Conservation (phyloP, 2,329 filamentous ascomycete species). For the Fusarium algeriense region DNA sequence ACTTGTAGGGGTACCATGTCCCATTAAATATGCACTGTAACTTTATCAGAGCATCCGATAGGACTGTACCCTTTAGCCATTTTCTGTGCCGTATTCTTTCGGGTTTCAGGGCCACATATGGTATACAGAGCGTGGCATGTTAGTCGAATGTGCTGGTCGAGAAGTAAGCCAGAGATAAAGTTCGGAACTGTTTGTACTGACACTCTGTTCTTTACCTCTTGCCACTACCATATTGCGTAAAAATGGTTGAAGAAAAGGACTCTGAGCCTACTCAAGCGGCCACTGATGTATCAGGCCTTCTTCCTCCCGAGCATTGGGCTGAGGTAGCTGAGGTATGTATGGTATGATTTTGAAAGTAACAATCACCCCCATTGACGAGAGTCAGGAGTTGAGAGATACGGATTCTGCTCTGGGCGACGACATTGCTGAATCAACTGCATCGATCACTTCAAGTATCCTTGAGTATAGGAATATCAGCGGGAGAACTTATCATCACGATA, state of each 20-base stretch:
- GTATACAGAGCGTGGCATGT: neutral
- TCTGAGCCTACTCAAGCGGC: neutral
- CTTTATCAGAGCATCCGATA: neutral
- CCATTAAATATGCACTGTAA: neutral
- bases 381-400: slow-evolving; percentile 17
- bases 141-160: neutral
- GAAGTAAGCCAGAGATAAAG: neutral
- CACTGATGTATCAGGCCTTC: slow-evolving; percentile 3
- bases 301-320: slow-evolving; percentile 31
- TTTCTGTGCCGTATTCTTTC: neutral
- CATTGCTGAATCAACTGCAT: slow-evolving; percentile 12
- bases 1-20: neutral
- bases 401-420: slow-evolving; percentile 26
- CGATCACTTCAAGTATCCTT: slow-evolving; percentile 28
- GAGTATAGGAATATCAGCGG: slow-evolving; percentile 35
- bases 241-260: neutral
- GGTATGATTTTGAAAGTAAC: fast-evolving
- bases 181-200: too few relatives aligned
- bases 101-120: neutral
- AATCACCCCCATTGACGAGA: neutral
- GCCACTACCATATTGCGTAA: neutral
- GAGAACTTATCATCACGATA: slow-evolving; percentile 29
- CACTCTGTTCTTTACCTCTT: neutral
- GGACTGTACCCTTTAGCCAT: neutral
- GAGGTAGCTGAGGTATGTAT: slow-evolving; percentile 29